Base-by-base conservation (phyloP, 2,329 filamentous ascomycete species). In the Xylariaceae sp. region DNA sequence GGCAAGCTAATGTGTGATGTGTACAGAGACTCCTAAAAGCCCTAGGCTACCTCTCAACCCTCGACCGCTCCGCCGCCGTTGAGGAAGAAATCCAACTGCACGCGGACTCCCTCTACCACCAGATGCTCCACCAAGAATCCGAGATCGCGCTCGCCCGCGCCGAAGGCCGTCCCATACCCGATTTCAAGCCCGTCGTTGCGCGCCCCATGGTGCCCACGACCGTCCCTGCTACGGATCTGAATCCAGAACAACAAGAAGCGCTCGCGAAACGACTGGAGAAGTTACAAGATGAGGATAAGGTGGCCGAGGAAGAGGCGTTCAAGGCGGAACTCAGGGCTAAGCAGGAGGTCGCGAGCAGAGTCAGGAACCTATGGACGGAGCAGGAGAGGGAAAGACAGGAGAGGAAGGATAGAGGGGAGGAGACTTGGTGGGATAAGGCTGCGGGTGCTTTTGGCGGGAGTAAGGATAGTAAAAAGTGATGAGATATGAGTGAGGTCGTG, bases 61-160 rank as follows among this genome's bases (percentile, higher is more conserved):
- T 81, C 54, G 80, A 86, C 40, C 80, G 84, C 18, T 74, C 85
- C 9, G 72, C 77, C 0, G 78, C 84, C 30, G 78, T 88, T 45
- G 88, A 96, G 61, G 91, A 96, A 67, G 82, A 86, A 59, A 90
- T 99, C 54, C 94, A 97, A 70, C 89, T 97, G 85, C 91, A 96
- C 68, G 92, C 92, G 51, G 94, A 99, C 72, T 82, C 82, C 55
- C 77, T 99, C 38, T 99, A 90, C 69, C 87, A 92, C 62, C 83
- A 87, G 59, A 90, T 97, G 85, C 70, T 95, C 35, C 79, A 82
- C 53, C 90, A 95, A 66, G 92, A 99, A 69, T 76, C 75, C 17
- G 80, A 78, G 55, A 82, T 88, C n/a, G 82, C 87, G 56, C 78
- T 83, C 61, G 87, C 86, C 33, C 83, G 83, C 67, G 74, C 77